Evolutionary conservation across 2,329 filamentous ascomycete genomes (phyloP), one percentile per base, ranked within the genome.

Genomic region (Alternaria panax): DNA sequence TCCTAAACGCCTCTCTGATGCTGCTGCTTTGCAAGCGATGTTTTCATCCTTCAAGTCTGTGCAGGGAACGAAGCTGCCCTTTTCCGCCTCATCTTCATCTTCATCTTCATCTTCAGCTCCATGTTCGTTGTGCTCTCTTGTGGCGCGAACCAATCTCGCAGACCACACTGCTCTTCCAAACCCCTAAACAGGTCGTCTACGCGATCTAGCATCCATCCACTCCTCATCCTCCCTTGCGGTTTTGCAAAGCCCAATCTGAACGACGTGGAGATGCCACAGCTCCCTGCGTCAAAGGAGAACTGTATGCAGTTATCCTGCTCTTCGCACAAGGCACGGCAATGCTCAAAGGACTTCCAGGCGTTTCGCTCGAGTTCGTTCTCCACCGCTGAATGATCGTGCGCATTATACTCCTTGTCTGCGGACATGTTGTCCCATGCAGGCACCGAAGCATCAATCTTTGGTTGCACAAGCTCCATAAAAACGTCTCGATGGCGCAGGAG

Each of bases 401-500:
- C 74, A 51, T 76, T 76, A 67, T 74, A 77, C 48, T 77, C 75
- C 25, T 69, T 70, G 50, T 76, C 75, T 3, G 67, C 63, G 0
- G 75, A 74, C 69, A 78, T 66, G 57, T 79, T 79, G 64, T 79
- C 75, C 76, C 76, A 79, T 16, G 61, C 68, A 5, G 62, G 32
- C 14, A 71, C 45, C 5, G 63, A 62, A 0, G 67, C 34, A 12
- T 59, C 62, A 36, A 78, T 69, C 51, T 76, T 73, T 11, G 72
- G 71, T 0, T 65, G 71, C 18, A 78, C 71, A 52, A 73, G 65
- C 41, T 75, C 69, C 54, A 70, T 71, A 62, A 78, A 79, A 53
- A 79, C 63, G 43, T 79, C 76, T 42, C 76, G 75, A 64, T 79
- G 75, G 27, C 75, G 75, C 27, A 79, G 67, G 7, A 74, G 59